Evolutionary conservation across 176 grass and related monocot genomes (phyloP).

Genomic region (Alopecurus myosuroides): DNA sequence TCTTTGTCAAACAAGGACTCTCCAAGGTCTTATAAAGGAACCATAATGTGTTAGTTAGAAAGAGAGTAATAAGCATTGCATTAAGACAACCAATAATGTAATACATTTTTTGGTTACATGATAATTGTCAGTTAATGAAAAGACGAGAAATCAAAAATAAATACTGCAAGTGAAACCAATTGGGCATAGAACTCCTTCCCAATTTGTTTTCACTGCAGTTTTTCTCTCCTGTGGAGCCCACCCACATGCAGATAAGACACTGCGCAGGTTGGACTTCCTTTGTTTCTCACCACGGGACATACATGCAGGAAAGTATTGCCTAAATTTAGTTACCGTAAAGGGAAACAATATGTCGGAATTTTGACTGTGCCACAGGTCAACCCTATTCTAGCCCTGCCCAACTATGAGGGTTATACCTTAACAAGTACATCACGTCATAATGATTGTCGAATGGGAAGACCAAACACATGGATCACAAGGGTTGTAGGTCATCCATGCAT

Average conservation of each 20-base stretch:
- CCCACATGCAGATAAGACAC: too few relatives aligned
- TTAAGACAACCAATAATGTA: background rate
- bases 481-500: slow-evolving; percentile 71
- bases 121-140: background rate
- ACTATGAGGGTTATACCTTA: slow-evolving; percentile 45
- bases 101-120: background rate
- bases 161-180: background rate
- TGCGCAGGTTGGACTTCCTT: too few relatives aligned
- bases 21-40: slow-evolving; percentile 63
- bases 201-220: too few relatives aligned
- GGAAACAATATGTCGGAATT: too few relatives aligned
- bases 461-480: slow-evolving; percentile 79
- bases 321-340: too few relatives aligned
- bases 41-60: background rate
- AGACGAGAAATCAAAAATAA: background rate
- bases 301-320: too few relatives aligned
- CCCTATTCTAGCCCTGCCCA: too few relatives aligned
- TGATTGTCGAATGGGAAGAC: slow-evolving; percentile 92
- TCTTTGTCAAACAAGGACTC: slow-evolving; percentile 80
- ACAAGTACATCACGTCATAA: slow-evolving; percentile 90
- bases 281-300: too few relatives aligned
- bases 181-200: background rate
- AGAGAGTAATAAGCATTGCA: background rate
- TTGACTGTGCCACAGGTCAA: too few relatives aligned
- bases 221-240: too few relatives aligned